Conservation (phyloP, 2,329 filamentous ascomycete genomes). For the Colletotrichum karsti region DNA sequence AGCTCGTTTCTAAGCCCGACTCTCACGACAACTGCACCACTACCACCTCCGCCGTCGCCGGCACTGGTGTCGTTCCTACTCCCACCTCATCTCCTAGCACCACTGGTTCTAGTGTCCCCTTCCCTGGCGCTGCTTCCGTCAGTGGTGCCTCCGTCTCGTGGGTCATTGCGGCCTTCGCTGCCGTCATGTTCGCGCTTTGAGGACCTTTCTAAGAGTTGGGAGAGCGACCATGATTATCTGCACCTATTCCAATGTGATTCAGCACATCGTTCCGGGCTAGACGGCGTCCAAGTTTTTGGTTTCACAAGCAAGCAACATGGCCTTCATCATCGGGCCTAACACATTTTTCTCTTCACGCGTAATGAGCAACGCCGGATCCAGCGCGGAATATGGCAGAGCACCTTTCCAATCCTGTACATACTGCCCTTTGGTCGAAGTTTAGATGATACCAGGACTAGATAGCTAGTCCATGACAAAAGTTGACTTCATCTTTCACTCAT, state of each 20-base stretch:
- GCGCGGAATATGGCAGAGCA: neutral
- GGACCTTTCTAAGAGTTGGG: neutral
- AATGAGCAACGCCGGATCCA: conserved; percentile 1
- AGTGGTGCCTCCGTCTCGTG: conserved; percentile 17
- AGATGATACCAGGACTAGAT: conserved; percentile 23
- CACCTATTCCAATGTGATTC: neutral
- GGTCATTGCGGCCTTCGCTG: conserved; percentile 30
- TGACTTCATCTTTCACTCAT: neutral
- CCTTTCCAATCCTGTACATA: conserved; percentile 10
- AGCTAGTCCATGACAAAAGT: neutral
- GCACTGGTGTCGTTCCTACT: neutral
- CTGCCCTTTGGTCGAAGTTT: neutral
- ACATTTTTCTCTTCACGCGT: neutral
- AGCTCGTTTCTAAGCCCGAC: conserved; percentile 33
- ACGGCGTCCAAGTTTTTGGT: neutral
- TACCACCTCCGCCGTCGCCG: neutral
- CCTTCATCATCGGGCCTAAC: neutral
- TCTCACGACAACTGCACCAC: conserved; percentile 23
- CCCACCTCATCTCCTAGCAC: neutral
- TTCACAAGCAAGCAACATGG: neutral
- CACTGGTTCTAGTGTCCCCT: neutral
- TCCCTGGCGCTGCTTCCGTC: conserved; percentile 25
- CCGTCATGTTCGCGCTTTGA: conserved; percentile 34
- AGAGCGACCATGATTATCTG: neutral
- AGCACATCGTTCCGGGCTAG: neutral